Evolutionary conservation across 225 moss, liverwort and hornwort species (phyloP).

Genomic region (Straminergon stramineum): DNA sequence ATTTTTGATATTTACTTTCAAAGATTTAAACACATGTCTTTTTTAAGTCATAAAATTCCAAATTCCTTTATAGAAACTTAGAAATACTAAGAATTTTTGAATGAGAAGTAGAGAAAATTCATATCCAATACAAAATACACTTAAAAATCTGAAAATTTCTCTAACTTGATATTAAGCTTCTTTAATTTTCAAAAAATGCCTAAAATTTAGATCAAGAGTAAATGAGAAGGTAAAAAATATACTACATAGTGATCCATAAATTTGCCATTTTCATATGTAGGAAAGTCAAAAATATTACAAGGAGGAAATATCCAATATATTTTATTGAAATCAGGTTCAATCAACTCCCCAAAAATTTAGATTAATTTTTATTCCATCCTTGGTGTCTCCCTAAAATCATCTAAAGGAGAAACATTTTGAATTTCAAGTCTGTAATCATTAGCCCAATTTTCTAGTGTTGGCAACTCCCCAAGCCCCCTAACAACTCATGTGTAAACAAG

Average conservation of each 20-base stretch:
- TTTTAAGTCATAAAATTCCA: not conserved
- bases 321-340: not conserved
- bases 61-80: not conserved
- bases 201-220: not conserved
- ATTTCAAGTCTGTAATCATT: not conserved
- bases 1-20: not conserved
- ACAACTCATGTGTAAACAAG: not conserved
- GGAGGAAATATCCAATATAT: not conserved
- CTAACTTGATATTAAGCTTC: not conserved
- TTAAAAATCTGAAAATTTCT: not conserved
- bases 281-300: not conserved
- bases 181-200: not conserved
- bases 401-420: not conserved
- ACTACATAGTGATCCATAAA: not conserved
- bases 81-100: not conserved
- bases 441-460: not conserved
- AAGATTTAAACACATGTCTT: not conserved
- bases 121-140: not conserved
- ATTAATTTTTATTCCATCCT: not conserved
- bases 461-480: accelerated
- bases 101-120: not conserved
- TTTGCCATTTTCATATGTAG: not conserved
- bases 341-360: not conserved
- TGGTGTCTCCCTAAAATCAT: not conserved
- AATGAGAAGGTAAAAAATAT: not conserved